Conservation (phyloP, 2,329 filamentous ascomycete species). For the Fusarium torreyae region DNA sequence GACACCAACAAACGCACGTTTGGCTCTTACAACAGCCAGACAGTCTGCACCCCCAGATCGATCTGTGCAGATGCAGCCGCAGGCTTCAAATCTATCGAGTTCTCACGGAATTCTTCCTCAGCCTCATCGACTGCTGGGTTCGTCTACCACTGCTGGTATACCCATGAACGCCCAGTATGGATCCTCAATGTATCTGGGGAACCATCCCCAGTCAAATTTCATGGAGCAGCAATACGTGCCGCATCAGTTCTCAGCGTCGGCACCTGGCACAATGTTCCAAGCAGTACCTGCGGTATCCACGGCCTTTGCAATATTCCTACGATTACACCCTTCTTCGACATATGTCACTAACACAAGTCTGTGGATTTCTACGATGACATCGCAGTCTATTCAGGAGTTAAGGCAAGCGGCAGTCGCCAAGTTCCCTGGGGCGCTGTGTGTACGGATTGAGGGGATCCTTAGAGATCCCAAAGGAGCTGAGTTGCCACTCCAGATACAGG, state of each 20-base stretch:
- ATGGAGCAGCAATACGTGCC: conserved; percentile 53
- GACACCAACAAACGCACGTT: conserved; percentile 42
- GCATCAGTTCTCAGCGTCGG: conserved; percentile 49
- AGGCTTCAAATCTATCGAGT: conserved; percentile 36
- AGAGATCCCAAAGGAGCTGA: conserved; percentile 73
- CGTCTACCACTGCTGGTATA: conserved; percentile 45
- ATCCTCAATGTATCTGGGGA: conserved; percentile 58
- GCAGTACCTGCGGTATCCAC: conserved; percentile 40
- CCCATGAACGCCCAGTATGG: conserved; percentile 56
- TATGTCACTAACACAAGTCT: conserved; percentile 66
- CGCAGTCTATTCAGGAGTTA: conserved; percentile 73
- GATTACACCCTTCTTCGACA: conserved; percentile 76
- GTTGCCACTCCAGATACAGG: conserved; percentile 74
- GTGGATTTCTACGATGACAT: conserved; percentile 77
- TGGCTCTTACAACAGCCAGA: conserved; percentile 44
- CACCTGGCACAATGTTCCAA: conserved; percentile 47
- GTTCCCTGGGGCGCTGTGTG: conserved; percentile 71
- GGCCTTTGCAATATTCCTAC: conserved; percentile 75
- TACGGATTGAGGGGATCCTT: conserved; percentile 76
- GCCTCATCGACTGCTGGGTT: conserved; percentile 46
- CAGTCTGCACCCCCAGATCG: conserved; percentile 40
- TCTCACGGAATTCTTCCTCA: conserved; percentile 39
- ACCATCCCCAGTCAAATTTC: conserved; percentile 57
- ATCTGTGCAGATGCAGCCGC: conserved; percentile 44
- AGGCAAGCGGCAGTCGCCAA: conserved; percentile 73